Evolutionary conservation across 1,139 yeast species (phyloP).

Genomic region (Suhomyces chickasaworum): DNA sequence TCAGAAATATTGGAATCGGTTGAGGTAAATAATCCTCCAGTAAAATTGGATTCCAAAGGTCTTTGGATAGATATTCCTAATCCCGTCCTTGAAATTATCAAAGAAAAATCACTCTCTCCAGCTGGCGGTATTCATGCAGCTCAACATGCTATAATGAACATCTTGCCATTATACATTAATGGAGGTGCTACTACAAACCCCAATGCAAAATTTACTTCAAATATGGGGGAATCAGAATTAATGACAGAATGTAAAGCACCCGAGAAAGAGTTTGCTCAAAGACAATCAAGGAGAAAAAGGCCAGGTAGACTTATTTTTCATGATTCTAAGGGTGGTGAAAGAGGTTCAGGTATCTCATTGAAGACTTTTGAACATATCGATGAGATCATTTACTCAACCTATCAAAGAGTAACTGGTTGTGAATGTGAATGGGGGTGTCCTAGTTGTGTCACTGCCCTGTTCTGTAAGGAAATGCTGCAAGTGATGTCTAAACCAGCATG

Average conservation of each 20-base stretch:
- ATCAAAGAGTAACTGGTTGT: conserved; percentile 62
- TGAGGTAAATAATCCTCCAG: conserved; percentile 89
- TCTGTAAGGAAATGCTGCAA: conserved; percentile 76
- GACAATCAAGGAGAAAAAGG: conserved; percentile 67
- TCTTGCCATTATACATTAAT: conserved; percentile 60
- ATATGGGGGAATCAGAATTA: conserved; percentile 61
- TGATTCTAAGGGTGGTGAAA: conserved; percentile 77
- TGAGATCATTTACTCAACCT: conserved; percentile 60
- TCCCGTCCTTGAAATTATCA: conserved; percentile 58
- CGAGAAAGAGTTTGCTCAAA: conserved; percentile 82
- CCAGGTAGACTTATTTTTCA: conserved; percentile 86
- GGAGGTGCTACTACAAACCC: conserved; percentile 43
- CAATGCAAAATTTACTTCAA: conserved; percentile 52
- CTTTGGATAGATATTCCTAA: conserved; percentile 88
- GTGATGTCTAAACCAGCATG: conserved; percentile 91
- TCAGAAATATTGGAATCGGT: conserved; percentile 86
- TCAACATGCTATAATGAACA: conserved; percentile 82
- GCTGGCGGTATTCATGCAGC: conserved; percentile 98
- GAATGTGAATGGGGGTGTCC: conserved; percentile 90
- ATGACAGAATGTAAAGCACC: conserved; percentile 97
- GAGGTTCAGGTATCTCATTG: conserved; percentile 77
- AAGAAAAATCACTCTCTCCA: conserved; percentile 57
- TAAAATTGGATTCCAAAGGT: conserved; percentile 68
- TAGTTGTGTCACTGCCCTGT: conserved; percentile 74
- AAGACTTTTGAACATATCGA: conserved; percentile 80